Evolutionary conservation across 1,284 basidiomycete species (phyloP), one percentile per base, ranked within the genome.

Genomic region (Apiotrichum sp.): DNA sequence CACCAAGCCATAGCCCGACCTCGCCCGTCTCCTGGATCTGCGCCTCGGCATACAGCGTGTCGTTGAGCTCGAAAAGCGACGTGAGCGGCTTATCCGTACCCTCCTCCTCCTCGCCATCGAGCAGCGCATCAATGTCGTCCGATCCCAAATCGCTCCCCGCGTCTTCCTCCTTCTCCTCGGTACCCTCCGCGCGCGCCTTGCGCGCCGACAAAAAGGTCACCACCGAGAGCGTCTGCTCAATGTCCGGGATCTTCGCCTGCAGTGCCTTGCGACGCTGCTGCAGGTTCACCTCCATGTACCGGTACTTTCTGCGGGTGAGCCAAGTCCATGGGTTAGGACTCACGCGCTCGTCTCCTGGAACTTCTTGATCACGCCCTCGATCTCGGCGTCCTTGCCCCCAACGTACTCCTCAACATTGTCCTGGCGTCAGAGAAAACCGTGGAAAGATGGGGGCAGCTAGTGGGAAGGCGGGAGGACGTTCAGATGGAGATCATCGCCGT

Each of bases 191-290:
- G 56, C 68, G 83, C 70, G 70, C 84, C 84, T 84, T 79, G 67
- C 85, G 77, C 59, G 87, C 84, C 62, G 86, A 84, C 45, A 98
- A 75, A 69, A 84, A 89, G 67, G 88, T 83, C 34, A 98, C 91
- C 82, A 98, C 96, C 56, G 82, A 80, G 47, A 98, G 77, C 2
- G 93, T 98, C 78, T 95, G 93, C 68, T 85, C 84, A 68, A 98
- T 93, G 74, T 98, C 96, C 0, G 95, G 95, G 47, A 98, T 93
- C 81, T 98, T 98, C 61, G 90, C 89, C 65, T 91, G 87, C 5
- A 98, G 80, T 1, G 86, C 86, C 55, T 82, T 81, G 51, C 88
- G 82, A 47, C 93, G 82, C 71, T 92, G 87, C 11, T 86, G 80
- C 47, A 95, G 80, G 70, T 86, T 93, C 38, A 85, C 79, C 68